Conservation (phyloP, 1,284 basidiomycete species). For the Microbotryum intermedium region DNA sequence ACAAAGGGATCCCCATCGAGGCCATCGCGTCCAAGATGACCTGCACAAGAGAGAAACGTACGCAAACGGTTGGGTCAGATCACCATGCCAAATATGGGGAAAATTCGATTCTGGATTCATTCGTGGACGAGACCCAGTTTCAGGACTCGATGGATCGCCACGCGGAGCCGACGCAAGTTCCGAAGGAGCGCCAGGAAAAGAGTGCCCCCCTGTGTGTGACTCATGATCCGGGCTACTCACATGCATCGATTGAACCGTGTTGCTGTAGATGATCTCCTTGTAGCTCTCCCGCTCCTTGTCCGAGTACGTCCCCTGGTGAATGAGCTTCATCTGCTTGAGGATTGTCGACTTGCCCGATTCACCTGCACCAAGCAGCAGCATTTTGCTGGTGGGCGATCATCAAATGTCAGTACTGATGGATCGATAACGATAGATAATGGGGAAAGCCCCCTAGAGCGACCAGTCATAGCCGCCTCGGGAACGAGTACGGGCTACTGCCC, state of each 20-base stretch:
- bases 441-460: too few species aligned
- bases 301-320: slow-evolving; percentile 73
- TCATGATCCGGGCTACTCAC: slow-evolving; percentile 22
- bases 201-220: too few species aligned
- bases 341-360: slow-evolving; percentile 83
- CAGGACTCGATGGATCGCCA: too few species aligned
- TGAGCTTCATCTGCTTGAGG: slow-evolving; percentile 93
- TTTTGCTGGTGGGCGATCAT: slow-evolving; percentile 38
- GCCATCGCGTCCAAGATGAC: slow-evolving; percentile 91
- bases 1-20: slow-evolving; percentile 55
- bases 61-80: background rate
- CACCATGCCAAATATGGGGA: too few species aligned
- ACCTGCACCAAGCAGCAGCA: slow-evolving; percentile 80
- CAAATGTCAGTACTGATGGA: background rate
- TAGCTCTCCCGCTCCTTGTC: slow-evolving; percentile 86
- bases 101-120: too few species aligned
- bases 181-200: too few species aligned
- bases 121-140: too few species aligned
- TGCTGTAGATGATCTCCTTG: slow-evolving; percentile 95
- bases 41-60: slow-evolving; percentile 23
- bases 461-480: too few species aligned
- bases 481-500: too few species aligned
- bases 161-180: background rate
- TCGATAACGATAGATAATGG: too few species aligned
- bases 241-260: slow-evolving; percentile 50